Percentiles rank a stretch among this genome's conserved stretches.
Evolutionary conservation across 148 eudicot genomes (phyloP).

Genomic region (Rhododendron molle): DNA sequence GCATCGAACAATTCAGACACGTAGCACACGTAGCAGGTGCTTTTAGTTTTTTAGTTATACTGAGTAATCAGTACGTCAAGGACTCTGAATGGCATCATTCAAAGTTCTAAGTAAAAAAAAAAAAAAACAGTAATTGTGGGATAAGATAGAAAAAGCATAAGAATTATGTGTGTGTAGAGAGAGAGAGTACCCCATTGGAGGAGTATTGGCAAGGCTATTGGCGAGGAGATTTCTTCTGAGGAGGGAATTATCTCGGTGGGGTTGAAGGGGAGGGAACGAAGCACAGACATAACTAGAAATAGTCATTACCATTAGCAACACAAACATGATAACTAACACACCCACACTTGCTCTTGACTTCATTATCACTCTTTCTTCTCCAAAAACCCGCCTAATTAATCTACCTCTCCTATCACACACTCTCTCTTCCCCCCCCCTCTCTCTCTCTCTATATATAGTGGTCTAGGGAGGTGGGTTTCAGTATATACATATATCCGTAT

Average conservation of each 20-base stretch:
- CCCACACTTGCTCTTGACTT: neutral
- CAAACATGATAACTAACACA: neutral
- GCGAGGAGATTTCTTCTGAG: constrained; percentile 29
- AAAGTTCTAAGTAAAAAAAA: neutral
- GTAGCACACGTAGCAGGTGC: neutral
- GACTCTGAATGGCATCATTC: neutral
- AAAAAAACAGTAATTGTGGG: neutral
- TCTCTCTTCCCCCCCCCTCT: neutral
- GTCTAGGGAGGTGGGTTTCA: neutral
- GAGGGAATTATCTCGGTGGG: neutral
- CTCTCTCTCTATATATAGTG: neutral
- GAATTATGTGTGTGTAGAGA: neutral
- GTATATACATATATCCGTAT: no score
- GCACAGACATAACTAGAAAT: neutral
- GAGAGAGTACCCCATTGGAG: constrained; percentile 43
- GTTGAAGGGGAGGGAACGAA: neutral
- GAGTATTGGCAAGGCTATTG: constrained; percentile 43
- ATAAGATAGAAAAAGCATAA: neutral
- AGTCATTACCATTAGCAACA: neutral
- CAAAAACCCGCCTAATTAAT: neutral
- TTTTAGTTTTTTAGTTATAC: neutral
- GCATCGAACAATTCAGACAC: neutral
- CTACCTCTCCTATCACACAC: neutral
- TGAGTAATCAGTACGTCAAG: neutral
- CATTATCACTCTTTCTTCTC: neutral